A percentile compares a stretch with the other conserved stretches of the same genome.
phyloP scores from a whole-genome alignment of 257 asterid genomes.

The Nemophila menziesii region DNA sequence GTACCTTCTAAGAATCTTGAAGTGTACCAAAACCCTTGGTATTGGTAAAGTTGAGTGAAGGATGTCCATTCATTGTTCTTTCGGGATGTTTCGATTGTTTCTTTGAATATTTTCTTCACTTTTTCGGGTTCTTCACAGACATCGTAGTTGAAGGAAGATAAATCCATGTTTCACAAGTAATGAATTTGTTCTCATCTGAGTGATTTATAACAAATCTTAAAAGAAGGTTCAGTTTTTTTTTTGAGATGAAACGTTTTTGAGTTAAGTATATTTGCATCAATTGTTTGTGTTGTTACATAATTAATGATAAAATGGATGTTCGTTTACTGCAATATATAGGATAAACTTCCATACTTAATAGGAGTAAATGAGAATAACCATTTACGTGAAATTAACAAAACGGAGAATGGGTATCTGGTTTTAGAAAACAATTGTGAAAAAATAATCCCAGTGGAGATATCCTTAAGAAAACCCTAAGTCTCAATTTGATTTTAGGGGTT shows the following conservation, averaged over 20 bases:
- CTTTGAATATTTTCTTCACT: background rate
- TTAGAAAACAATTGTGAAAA: too few species aligned
- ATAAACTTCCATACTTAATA: background rate
- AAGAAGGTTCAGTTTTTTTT: background rate
- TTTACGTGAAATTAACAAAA: too few species aligned
- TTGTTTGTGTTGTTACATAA: background rate
- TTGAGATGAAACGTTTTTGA: background rate
- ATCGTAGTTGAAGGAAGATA: background rate
- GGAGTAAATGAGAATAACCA: too few species aligned
- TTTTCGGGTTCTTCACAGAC: background rate
- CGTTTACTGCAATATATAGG: background rate
- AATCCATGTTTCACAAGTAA: background rate
- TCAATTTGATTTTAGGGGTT: too few species aligned
- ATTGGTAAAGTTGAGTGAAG: background rate
- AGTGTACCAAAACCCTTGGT: slow-evolving; percentile 11
- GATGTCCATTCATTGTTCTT: background rate
- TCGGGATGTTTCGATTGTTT: background rate
- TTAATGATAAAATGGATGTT: background rate
- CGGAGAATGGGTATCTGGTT: too few species aligned
- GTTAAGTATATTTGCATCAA: background rate
- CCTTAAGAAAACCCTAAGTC: too few species aligned
- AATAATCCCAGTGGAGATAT: too few species aligned
- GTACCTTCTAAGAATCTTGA: background rate
- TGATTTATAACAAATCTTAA: background rate
- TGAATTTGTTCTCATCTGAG: too few species aligned